A percentile compares a stretch with the other conserved stretches of the same genome.
These are phyloP conservation scores for Niebla homalea DNA, from an alignment of 495 filamentous ascomycete genomes.

Conservation along the genomic window DNA sequence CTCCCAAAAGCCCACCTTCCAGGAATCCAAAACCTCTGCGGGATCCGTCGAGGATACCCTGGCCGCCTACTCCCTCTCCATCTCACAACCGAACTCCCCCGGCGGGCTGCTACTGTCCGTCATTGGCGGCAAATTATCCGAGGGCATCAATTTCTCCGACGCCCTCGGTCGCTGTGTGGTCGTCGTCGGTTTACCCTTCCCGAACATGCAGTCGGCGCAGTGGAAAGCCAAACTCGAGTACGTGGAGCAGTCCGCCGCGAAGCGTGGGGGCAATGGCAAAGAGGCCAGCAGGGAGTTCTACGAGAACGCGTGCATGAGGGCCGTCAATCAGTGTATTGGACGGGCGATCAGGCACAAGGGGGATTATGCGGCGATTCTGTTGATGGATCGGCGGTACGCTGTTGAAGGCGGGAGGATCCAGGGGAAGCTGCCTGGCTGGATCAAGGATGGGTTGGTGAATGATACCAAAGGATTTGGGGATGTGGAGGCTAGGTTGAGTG, in stretches of 20 bases:
- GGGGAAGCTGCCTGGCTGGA: slow-evolving; percentile 81
- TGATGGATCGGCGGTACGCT: slow-evolving; percentile 69
- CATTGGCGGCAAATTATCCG: slow-evolving; percentile 87
- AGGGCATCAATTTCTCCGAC: slow-evolving; percentile 98
- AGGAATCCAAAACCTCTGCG: slow-evolving; percentile 43
- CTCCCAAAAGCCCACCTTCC: slow-evolving; percentile 51
- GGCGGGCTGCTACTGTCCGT: slow-evolving; percentile 84
- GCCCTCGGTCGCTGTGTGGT: slow-evolving; percentile 75
- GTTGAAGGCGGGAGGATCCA: slow-evolving; percentile 43
- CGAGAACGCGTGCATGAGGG: slow-evolving; percentile 90
- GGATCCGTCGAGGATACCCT: slow-evolving; percentile 51
- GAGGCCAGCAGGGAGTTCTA: slow-evolving; percentile 71
- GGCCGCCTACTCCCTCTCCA: slow-evolving; percentile 52
- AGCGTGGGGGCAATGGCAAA: slow-evolving; percentile 38
- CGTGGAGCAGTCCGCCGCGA: slow-evolving; percentile 54
- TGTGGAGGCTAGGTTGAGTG: neutral
- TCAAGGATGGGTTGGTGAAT: slow-evolving; percentile 34
- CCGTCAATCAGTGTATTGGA: slow-evolving; percentile 93
- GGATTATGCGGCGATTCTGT: slow-evolving; percentile 82
- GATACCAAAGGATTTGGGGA: neutral
- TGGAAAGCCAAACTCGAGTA: slow-evolving; percentile 89
- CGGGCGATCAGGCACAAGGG: slow-evolving; percentile 76
- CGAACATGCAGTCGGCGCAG: slow-evolving; percentile 76
- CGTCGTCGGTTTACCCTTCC: slow-evolving; percentile 84
- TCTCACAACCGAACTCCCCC: slow-evolving; percentile 38